Base-by-base conservation (phyloP, 805 yeast species). In the Yamadazyma sp. region DNA sequence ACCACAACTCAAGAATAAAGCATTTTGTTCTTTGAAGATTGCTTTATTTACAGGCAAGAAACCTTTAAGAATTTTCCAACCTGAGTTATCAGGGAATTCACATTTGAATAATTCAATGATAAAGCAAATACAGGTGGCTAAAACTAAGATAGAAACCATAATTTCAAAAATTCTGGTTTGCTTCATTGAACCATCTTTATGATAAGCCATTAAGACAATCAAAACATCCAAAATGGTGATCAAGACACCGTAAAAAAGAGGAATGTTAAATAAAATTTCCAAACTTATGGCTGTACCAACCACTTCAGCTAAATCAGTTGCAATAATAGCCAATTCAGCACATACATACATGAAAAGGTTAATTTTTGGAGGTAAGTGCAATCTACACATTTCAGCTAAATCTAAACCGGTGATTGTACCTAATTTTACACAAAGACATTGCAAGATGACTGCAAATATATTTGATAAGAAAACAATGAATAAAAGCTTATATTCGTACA, bases 281-380 rank as follows among this genome's bases (percentile, higher is more conserved):
- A 91, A 70, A 0, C 98, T 82, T 38, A 91, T 87, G 3, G 98
- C 97, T 3, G 96, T 86, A n/a, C 98, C 98, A 17, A 93, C 91
- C 23, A 91, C 96, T 56, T 91, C 98, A 1, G 98, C 97, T 45
- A 93, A 73, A 62, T 91, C 98, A 0, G 98, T 91, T 2, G 97
- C 96, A 27, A 91, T 80, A 40, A 91, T 91, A 14, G 98, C 95
- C 13, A 82, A 62, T 52, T 91, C 98, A 0, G 97, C 94, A 42
- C 89, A 70, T 2, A 80, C 55, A 56, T 91, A 89, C 16, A 88
- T 61, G 20, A 72, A 49, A 26, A 81, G 48, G 50, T 83, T 84
- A 21, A 84, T 50, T 40, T 70, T 71, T 36, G 61, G 67, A 2
- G 89, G 82, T 27, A 89, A 62, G 58, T 88, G 86, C 31, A 73